Evolutionary conservation across 1,284 basidiomycete species (phyloP), one percentile per base, ranked within the genome.

Genomic region (Anthracocystis walkeri): DNA sequence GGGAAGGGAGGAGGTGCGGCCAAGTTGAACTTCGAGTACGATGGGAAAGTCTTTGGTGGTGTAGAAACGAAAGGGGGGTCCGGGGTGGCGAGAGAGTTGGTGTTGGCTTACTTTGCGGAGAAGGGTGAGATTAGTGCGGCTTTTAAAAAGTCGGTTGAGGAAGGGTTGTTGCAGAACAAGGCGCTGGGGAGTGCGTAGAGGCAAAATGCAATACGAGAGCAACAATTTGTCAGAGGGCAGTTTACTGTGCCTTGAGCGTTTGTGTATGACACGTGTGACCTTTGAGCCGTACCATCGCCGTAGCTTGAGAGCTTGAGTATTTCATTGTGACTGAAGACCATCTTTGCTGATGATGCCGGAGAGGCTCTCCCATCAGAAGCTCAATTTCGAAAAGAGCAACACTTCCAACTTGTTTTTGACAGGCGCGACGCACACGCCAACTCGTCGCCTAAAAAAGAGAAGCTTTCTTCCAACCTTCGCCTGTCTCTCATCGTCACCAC

Each of bases 51-150:
- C n/a, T 72, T 83, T 42, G 82, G 80, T 7, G 50, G 60, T 29
- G 58, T 11, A 20, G 79, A 11, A 23, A 60, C 21, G 44, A 65
- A 27, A 51, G 31, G 31, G 16, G 55, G 52, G 0, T 81, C 77
- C 50, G 72, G 62, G 3, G 68, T 82, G 16, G 80, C 78, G 0
- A 58, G 69, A 23, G 75, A 82, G 50, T 45, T 84, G n/a, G 53
- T 82, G 3, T 51, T 84, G 40, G 83, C 83, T 1, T 84, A 84
- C 60, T 73, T 83, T 51, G 80, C 81, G 1, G 80, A 80, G 12
- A 59, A 71, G 57, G 76, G 63, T 20, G 80, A 80, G 50, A 81
- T 82, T 45, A 75, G 75, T 52, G 46, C 65, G 3, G 21, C 65
- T n/a, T 73, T 76, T 27, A 76, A 76, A 44, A 65, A 60, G 49